Evolutionary conservation across 176 grass and related monocot genomes (phyloP).

Genomic region (Oryza officinalis): DNA sequence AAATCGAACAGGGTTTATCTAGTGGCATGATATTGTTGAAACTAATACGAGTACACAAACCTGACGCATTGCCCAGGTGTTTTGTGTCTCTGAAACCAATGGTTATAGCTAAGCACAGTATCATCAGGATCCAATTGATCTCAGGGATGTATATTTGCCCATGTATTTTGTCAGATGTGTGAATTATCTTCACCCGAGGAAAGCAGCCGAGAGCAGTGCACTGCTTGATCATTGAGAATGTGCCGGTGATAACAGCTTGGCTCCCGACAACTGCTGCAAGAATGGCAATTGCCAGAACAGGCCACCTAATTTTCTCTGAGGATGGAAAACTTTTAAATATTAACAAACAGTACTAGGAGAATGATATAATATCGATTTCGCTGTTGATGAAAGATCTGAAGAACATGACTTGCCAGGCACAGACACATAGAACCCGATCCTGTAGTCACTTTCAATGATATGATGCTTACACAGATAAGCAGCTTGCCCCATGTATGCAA

Average conservation of each 20-base stretch:
- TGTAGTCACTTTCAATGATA: constrained; percentile 75
- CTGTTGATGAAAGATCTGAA: constrained; percentile 15
- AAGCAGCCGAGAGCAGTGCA: constrained; percentile 95
- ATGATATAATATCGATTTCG: constrained; percentile 15
- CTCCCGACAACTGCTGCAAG: constrained; percentile 96
- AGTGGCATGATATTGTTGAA: not conserved
- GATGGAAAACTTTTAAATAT: constrained; percentile 23
- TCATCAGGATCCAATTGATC: constrained; percentile 97
- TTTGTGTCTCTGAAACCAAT: constrained; percentile 97
- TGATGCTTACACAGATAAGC: constrained; percentile 96
- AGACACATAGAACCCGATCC: constrained; percentile 96
- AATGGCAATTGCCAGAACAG: constrained; percentile 84
- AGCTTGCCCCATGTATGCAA: constrained; percentile 99
- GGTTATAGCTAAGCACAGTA: constrained; percentile 85
- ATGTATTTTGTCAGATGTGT: constrained; percentile 83
- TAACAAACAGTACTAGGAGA: constrained; percentile 15
- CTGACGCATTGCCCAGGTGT: constrained; percentile 88
- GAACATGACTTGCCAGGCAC: constrained; percentile 76
- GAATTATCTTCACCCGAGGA: constrained; percentile 93
- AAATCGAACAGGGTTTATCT: not conserved
- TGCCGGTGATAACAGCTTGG: constrained; percentile 92
- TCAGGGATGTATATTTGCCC: constrained; percentile 98
- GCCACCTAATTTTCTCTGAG: constrained; percentile 83
- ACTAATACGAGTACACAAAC: constrained; percentile 28
- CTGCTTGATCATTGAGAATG: constrained; percentile 97